Evolutionary conservation across 169 alveolate genomes (phyloP).

Genomic region (Eimeria falciformis): DNA sequence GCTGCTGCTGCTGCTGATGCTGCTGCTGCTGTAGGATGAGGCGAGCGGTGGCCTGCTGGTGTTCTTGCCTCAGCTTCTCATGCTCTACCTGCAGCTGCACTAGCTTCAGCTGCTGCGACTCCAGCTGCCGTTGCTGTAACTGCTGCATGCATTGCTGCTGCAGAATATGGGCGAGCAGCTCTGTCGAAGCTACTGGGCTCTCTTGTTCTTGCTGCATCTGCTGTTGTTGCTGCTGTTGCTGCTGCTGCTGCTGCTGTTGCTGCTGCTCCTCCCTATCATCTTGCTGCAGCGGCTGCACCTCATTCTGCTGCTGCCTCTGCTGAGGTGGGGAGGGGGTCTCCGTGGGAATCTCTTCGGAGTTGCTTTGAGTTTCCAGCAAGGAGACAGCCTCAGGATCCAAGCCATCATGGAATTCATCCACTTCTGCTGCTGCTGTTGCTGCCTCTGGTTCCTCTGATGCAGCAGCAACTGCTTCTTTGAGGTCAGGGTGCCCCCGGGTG

Average conservation of each 20-base stretch:
- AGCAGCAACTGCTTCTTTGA: constrained; percentile 20
- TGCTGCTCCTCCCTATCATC: background rate
- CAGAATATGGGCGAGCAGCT: constrained; percentile 24
- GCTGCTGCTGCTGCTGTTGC: constrained; percentile 6
- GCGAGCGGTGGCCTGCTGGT: constrained; percentile 5
- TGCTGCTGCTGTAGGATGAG: constrained; percentile 35
- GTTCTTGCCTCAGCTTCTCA: constrained; percentile 32
- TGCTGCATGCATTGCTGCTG: constrained; percentile 48
- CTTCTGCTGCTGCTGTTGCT: background rate
- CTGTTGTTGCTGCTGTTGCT: constrained; percentile 22
- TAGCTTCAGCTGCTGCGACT: constrained; percentile 39
- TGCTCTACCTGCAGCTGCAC: constrained; percentile 24
- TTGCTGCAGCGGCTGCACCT: constrained; percentile 20
- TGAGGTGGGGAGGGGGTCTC: background rate
- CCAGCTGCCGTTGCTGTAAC: constrained; percentile 43
- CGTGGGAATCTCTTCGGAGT: background rate
- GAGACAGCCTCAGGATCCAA: background rate
- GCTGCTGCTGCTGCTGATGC: constrained; percentile 50
- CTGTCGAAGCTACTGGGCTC: background rate
- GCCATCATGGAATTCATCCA: background rate
- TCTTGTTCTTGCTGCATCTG: background rate
- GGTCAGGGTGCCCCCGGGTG: background rate
- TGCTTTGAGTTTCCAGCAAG: too few species aligned
- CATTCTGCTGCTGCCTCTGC: constrained; percentile 25
- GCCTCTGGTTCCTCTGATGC: background rate